phyloP scores from a whole-genome alignment of 2,329 filamentous ascomycete genomes.

The Fusarium liriodendri region DNA sequence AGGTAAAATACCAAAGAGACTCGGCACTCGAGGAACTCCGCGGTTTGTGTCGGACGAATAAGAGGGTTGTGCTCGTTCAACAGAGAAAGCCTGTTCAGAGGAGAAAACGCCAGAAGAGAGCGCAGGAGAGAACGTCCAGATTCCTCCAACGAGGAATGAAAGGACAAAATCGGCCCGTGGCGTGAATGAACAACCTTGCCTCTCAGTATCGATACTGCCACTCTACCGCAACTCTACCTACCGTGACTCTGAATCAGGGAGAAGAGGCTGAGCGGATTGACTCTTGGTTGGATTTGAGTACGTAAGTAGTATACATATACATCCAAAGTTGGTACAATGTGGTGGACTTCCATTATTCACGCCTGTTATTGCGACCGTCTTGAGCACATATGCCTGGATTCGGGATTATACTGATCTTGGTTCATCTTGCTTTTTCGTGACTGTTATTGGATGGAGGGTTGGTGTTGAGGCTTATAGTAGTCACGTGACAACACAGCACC shows the following conservation, averaged over 20 bases:
- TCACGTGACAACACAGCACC: neutral
- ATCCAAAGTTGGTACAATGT: neutral
- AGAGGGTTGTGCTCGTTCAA: neutral
- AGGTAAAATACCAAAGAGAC: neutral
- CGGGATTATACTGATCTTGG: neutral
- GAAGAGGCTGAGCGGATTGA: neutral
- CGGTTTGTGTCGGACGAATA: too few relatives aligned
- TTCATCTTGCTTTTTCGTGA: neutral
- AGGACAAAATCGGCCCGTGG: neutral
- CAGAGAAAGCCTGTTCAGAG: neutral
- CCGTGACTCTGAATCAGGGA: neutral
- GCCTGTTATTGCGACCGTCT: neutral
- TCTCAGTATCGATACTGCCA: neutral
- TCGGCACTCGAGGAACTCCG: neutral
- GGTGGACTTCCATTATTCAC: neutral
- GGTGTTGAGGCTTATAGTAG: neutral
- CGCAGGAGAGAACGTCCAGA: neutral
- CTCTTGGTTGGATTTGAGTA: neutral
- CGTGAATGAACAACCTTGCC: neutral
- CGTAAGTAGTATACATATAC: neutral
- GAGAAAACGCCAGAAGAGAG: neutral
- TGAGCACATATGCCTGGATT: neutral
- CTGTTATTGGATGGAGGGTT: neutral
- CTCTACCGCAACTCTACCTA: neutral
- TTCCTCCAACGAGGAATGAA: neutral